phyloP scores from a whole-genome alignment of 2,329 filamentous ascomycete species.

The Aspergillus fumigatus region DNA sequence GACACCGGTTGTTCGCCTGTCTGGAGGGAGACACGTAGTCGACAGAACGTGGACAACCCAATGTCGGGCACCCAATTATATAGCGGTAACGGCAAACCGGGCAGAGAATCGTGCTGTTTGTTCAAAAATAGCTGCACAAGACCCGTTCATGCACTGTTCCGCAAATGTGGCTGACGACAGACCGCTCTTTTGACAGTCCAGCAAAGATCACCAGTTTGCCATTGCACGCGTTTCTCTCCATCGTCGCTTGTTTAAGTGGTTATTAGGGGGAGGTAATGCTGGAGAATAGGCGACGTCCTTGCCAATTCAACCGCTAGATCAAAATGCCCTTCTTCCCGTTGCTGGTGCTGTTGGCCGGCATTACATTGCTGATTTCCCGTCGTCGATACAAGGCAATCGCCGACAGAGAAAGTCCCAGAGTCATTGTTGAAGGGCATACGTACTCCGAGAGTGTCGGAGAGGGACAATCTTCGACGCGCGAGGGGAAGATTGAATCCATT shows the following conservation, averaged over 20 bases:
- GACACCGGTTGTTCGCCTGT: background rate
- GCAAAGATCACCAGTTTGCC: background rate
- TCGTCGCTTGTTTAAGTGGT: background rate
- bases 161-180: background rate
- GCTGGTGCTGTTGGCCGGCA: slow-evolving; percentile 12
- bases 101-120: background rate
- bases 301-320: background rate
- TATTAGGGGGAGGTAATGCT: background rate
- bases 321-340: slow-evolving; percentile 16
- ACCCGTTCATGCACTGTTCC: background rate
- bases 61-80: background rate
- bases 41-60: background rate
- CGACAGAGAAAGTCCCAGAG: slow-evolving; percentile 1
- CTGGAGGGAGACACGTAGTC: background rate
- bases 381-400: slow-evolving; percentile 11
- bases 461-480: background rate
- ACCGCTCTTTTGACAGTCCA: background rate
- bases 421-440: slow-evolving; percentile 17
- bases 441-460: slow-evolving; percentile 13
- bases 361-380: slow-evolving; percentile 12
- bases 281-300: background rate
- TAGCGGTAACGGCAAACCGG: background rate
- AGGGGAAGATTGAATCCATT: slow-evolving; percentile 11
- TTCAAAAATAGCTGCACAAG: background rate
- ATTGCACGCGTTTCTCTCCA: no score